A percentile compares a stretch with the other conserved stretches of the same genome.
Evolutionary conservation across 1,139 yeast genomes (phyloP).

Genomic region (Geotrichum candidum): DNA sequence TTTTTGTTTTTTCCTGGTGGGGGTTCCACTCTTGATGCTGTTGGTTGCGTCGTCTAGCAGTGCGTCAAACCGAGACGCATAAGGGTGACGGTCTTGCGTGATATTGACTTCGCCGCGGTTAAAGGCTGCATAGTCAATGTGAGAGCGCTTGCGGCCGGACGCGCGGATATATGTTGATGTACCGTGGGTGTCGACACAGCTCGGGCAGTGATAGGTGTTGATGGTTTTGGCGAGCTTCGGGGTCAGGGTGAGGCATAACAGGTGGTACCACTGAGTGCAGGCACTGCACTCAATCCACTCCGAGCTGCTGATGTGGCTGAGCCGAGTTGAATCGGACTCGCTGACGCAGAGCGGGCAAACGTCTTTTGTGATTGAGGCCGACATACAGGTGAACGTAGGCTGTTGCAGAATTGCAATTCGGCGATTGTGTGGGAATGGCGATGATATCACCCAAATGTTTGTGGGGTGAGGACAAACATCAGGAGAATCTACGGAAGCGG

Average conservation of each 20-base stretch:
- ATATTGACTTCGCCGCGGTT: constrained; percentile 68
- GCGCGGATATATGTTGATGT: constrained; percentile 50
- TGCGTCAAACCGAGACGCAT: constrained; percentile 21
- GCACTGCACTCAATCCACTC: constrained; percentile 59
- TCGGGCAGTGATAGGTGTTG: constrained; percentile 51
- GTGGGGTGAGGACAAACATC: not conserved
- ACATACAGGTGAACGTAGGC: not conserved
- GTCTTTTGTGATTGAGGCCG: constrained; percentile 1
- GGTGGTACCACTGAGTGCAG: constrained; percentile 61
- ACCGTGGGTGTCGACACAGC: constrained; percentile 45
- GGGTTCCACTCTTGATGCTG: constrained; percentile 15
- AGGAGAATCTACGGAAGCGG: not conserved
- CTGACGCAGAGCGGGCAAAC: constrained; percentile 7
- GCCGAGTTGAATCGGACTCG: not conserved
- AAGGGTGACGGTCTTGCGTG: constrained; percentile 25
- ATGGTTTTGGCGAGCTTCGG: constrained; percentile 39
- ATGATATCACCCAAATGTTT: not conserved
- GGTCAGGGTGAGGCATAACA: constrained; percentile 44
- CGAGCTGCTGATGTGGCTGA: constrained; percentile 5
- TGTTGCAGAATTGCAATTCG: not conserved
- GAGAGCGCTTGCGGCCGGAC: constrained; percentile 49
- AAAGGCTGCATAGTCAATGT: constrained; percentile 73
- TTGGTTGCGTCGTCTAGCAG: not conserved
- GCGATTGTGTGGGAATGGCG: not conserved
- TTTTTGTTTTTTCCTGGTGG: not conserved